Percentiles rank a stretch among this genome's conserved stretches.
Evolutionary conservation across 768 basidiomycete genomes (phyloP).

Genomic region (Xerocomus potaroensis): DNA sequence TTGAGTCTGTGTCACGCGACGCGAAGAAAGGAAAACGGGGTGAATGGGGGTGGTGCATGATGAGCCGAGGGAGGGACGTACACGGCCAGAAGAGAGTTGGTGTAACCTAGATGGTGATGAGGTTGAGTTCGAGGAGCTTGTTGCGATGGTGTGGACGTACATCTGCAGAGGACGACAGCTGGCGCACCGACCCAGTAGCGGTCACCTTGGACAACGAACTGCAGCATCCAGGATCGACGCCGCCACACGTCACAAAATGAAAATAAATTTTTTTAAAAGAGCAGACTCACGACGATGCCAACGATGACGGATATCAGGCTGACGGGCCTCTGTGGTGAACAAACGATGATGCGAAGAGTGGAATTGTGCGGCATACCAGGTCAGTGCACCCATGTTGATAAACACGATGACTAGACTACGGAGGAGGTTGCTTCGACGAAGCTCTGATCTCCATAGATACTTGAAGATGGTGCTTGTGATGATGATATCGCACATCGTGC

Average conservation of each 20-base stretch:
- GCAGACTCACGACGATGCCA: slow-evolving; percentile 6
- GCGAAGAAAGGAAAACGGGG: background rate
- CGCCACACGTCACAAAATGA: background rate
- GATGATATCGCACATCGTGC: slow-evolving; percentile 10
- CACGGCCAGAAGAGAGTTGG: slow-evolving; percentile 14
- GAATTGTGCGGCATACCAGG: slow-evolving; percentile 3
- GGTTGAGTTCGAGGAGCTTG: background rate
- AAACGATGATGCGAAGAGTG: background rate
- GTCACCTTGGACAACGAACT: slow-evolving; percentile 6
- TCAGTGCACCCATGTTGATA: slow-evolving; percentile 14
- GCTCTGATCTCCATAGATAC: slow-evolving; percentile 9
- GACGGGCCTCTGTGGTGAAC: background rate
- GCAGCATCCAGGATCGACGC: background rate
- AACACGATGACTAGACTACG: slow-evolving; percentile 12
- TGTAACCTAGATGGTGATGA: slow-evolving; percentile 1
- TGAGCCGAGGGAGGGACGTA: background rate
- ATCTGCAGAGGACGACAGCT: slow-evolving; percentile 7
- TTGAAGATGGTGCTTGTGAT: slow-evolving; percentile 12
- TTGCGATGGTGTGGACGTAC: background rate
- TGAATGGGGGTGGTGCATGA: background rate
- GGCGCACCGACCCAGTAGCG: slow-evolving; percentile 12
- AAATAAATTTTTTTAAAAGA: background rate
- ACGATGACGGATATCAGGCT: slow-evolving; percentile 9
- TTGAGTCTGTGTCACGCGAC: slow-evolving; percentile 9
- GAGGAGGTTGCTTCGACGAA: slow-evolving; percentile 2